phyloP scores from a whole-genome alignment of 768 basidiomycete species.

The Tulasnella sp. region DNA sequence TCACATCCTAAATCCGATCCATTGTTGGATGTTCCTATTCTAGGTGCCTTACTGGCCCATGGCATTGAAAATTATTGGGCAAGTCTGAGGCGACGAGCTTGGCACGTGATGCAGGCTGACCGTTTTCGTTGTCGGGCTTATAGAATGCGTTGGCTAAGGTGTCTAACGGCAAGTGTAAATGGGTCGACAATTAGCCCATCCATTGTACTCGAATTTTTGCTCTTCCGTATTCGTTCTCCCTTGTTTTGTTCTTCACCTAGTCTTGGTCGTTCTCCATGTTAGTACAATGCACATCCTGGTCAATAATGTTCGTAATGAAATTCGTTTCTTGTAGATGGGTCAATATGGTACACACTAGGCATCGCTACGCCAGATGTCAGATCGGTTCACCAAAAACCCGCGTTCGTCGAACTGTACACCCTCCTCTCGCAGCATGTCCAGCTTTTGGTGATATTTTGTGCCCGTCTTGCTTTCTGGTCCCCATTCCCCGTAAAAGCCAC shows the following conservation, averaged over 20 bases:
- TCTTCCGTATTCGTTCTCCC: too few relatives aligned
- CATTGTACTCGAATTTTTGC: too few relatives aligned
- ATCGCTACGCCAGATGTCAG: background rate
- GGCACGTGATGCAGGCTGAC: too few relatives aligned
- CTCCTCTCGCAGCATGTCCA: constrained; percentile 39
- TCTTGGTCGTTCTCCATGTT: background rate
- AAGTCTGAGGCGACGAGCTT: too few relatives aligned
- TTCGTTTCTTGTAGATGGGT: background rate
- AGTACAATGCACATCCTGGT: background rate
- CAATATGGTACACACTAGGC: background rate
- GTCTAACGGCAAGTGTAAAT: background rate
- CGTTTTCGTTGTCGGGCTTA: background rate
- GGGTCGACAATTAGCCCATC: constrained; percentile 6
- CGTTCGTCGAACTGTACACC: constrained; percentile 39
- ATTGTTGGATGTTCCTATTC: background rate
- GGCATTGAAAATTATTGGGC: background rate
- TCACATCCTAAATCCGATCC: too few relatives aligned
- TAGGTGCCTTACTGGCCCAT: background rate
- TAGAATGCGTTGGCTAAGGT: background rate
- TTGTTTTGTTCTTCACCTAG: too few relatives aligned
- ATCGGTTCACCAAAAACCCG: constrained; percentile 31
- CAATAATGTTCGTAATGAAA: background rate
- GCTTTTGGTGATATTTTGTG: constrained; percentile 34
- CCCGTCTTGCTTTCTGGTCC: constrained; percentile 30
- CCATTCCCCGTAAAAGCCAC: constrained; percentile 56